Evolutionary conservation across 1,284 basidiomycete genomes (phyloP), one percentile per base, ranked within the genome.

Genomic region (Earliella scabrosa): DNA sequence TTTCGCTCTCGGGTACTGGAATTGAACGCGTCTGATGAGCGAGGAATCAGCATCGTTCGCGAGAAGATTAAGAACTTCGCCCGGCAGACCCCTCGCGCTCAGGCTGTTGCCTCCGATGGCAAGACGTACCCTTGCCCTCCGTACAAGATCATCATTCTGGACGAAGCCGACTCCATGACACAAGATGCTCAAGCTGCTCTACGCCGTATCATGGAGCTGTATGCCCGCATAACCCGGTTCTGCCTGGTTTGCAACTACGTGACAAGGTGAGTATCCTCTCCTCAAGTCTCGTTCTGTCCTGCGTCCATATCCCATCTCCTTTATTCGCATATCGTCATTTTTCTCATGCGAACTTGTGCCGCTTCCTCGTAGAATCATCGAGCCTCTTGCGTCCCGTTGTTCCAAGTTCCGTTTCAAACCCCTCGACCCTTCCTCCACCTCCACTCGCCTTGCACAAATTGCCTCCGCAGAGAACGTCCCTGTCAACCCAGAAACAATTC

Each of bases 191-290:
- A 99, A 74, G 95, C 90, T 45, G 97, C 97, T 0, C 77, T 99
- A 40, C 83, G 97, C 46, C 85, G 97, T 21, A 99, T 99, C 69
- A 99, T 99, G 97, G 97, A 99, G 76, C 96, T 89, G 34, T 96
- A 99, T 69, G 95, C 94, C 7, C 85, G 90, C 47, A 99, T 98
- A 70, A 99, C 97, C 32, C 84, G 97, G 4, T 99, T 99, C 77
- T 99, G 97, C 75, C 81, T 99, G 20, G 94, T 99, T 5, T 99
- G 97, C 80, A 99, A 99, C 79, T 99, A 99, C 73, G 97, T 99
- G 26, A 99, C 97, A 2, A 83, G 97, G 95, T 95, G 46, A 59
- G 83, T 68, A 8, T 32, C 9, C 3, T 24, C 5, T 34, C 24
- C 24, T 31, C 14, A 18, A 16, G 14, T 29, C 16, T 41, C 41